Evolutionary conservation across 2,329 filamentous ascomycete genomes (phyloP).

Genomic region (Pleoardoris graminearum): DNA sequence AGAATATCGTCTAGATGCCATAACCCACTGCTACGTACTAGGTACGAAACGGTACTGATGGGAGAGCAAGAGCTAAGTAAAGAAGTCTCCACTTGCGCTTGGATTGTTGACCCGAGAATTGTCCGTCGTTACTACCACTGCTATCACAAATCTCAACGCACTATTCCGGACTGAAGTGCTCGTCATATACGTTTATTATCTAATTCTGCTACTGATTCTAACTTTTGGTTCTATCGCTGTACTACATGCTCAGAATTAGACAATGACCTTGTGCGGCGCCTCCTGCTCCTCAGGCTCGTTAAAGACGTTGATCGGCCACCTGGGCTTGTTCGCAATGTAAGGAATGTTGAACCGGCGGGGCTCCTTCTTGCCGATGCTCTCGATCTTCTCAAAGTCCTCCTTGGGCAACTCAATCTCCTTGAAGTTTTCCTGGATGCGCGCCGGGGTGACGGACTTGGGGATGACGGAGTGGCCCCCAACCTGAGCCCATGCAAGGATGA

Average conservation of each 20-base stretch:
- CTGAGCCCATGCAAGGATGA: slow-evolving; percentile 84
- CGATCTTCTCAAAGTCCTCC: slow-evolving; percentile 35
- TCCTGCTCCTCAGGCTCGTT: slow-evolving; percentile 57
- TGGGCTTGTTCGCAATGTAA: slow-evolving; percentile 51
- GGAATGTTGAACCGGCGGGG: slow-evolving; percentile 59
- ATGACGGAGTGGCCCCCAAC: slow-evolving; percentile 55
- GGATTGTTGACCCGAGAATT: no score
- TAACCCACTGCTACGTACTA: no score
- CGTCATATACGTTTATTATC: no score
- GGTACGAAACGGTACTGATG: no score
- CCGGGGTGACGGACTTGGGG: slow-evolving; percentile 38
- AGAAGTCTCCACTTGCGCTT: no score
- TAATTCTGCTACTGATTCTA: no score
- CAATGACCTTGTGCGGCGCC: slow-evolving; percentile 52
- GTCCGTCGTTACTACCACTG: no score
- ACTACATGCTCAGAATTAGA: background rate
- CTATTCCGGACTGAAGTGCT: no score
- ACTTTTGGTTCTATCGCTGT: no score
- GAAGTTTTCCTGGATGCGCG: slow-evolving; percentile 38
- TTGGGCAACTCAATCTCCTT: slow-evolving; percentile 35
- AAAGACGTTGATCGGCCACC: slow-evolving; percentile 63
- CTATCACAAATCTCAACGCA: no score
- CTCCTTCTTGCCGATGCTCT: slow-evolving; percentile 61
- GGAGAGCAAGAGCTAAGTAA: no score
- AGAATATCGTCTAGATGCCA: no score